Evolutionary conservation across 257 asterid genomes (phyloP).

Genomic region (Solanum piurae): DNA sequence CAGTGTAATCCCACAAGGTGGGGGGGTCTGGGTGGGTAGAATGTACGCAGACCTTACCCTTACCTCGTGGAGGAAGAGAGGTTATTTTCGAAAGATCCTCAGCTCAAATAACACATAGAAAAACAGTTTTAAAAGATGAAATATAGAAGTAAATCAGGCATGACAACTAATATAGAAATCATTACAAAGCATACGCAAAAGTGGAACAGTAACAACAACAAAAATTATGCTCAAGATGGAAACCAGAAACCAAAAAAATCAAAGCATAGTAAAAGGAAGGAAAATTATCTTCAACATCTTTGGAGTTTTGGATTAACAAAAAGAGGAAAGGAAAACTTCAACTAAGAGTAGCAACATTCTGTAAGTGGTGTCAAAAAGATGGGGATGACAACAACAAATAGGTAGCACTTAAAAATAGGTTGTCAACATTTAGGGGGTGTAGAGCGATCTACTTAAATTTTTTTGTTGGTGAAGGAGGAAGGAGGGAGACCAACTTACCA

Average conservation of each 20-base stretch:
- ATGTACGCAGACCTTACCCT: not conserved
- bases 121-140: not conserved
- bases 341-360: not conserved
- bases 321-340: not conserved
- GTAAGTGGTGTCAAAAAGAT: not conserved
- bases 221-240: not conserved
- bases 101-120: not conserved
- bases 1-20: not conserved
- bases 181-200: not conserved
- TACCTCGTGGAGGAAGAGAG: not conserved
- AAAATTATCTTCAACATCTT: not conserved
- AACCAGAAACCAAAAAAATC: not conserved
- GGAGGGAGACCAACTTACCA: conserved; percentile 50
- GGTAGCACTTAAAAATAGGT: not conserved
- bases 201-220: not conserved
- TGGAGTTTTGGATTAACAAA: not conserved
- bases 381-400: not conserved
- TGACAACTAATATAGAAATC: not conserved
- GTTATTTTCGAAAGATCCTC: not conserved
- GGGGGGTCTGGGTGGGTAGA: not conserved
- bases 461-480: not conserved
- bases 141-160: not conserved
- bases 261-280: not conserved
- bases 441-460: not conserved
- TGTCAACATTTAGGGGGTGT: not conserved